Evolutionary conservation across 306 rosid genomes (phyloP).

Genomic region (Lablab purpureus): DNA sequence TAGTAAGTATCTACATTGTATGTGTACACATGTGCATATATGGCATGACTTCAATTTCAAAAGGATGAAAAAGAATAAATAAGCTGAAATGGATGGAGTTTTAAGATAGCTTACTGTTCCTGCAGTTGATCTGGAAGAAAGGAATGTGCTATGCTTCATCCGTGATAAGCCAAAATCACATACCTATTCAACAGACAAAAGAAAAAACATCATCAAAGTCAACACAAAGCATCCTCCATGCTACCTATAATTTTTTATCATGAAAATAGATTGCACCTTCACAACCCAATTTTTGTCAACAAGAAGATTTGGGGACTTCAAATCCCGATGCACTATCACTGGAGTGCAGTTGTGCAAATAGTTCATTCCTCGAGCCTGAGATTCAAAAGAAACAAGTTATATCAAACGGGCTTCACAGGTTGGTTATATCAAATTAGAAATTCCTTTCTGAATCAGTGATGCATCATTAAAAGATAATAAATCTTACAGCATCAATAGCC

Average conservation of each 20-base stretch:
- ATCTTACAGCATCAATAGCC: constrained; percentile 95
- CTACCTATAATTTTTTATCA: constrained; percentile 33
- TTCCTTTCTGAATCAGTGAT: constrained; percentile 23
- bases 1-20: no score
- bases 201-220: constrained; percentile 9
- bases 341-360: constrained; percentile 93
- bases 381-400: constrained; percentile 38
- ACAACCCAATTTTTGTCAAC: constrained; percentile 98
- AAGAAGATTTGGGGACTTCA: constrained; percentile 98
- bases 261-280: constrained; percentile 64
- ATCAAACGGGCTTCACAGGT: constrained; percentile 32
- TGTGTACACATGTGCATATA: background rate
- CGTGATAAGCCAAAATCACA: constrained; percentile 96
- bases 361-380: constrained; percentile 98
- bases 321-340: constrained; percentile 92
- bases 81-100: background rate
- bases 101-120: constrained; percentile 81
- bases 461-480: constrained; percentile 40
- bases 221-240: constrained; percentile 35
- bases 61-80: constrained; percentile 30
- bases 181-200: constrained; percentile 61
- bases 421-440: background rate
- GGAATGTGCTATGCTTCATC: constrained; percentile 93
- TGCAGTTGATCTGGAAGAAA: constrained; percentile 97
- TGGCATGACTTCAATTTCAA: constrained; percentile 2